Conservation (phyloP, 176 grass and related monocot genomes). For the barley (Hordeum vulgare) region DNA sequence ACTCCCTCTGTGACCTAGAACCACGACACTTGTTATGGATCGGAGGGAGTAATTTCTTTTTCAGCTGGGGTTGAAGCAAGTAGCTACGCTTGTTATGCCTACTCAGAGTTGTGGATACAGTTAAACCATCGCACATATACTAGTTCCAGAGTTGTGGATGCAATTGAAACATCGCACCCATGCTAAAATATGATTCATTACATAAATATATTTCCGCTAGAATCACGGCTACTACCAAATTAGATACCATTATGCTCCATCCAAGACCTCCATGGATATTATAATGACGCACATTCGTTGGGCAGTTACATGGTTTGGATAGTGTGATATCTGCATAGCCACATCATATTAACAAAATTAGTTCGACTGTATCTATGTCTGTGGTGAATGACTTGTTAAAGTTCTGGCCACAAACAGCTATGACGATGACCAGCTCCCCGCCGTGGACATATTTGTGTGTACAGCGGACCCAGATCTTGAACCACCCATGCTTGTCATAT, state of each 20-base stretch:
- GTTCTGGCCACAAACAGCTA: slow-evolving; percentile 19
- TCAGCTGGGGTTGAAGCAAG: neutral
- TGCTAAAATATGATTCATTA: neutral
- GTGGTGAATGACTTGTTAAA: neutral
- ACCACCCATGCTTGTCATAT: slow-evolving; percentile 64
- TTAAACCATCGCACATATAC: too few relatives aligned
- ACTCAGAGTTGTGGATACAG: neutral
- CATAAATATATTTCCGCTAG: neutral
- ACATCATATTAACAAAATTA: neutral
- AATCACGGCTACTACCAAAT: neutral
- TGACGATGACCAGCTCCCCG: slow-evolving; percentile 27
- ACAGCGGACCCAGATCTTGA: slow-evolving; percentile 56
- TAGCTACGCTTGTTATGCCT: neutral
- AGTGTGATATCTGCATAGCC: neutral
- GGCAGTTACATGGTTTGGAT: neutral
- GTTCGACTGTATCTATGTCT: neutral
- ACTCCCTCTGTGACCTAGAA: too few relatives aligned
- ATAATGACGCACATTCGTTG: neutral
- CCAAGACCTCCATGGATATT: neutral
- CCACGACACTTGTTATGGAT: too few relatives aligned
- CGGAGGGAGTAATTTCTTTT: neutral
- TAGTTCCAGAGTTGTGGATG: neutral
- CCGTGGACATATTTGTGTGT: slow-evolving; percentile 77
- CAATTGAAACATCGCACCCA: neutral
- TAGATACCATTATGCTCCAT: neutral